Evolutionary conservation across 352 stramenopile genomes (phyloP), one percentile per base, ranked within the genome.

Genomic region (Phytophthora pini): DNA sequence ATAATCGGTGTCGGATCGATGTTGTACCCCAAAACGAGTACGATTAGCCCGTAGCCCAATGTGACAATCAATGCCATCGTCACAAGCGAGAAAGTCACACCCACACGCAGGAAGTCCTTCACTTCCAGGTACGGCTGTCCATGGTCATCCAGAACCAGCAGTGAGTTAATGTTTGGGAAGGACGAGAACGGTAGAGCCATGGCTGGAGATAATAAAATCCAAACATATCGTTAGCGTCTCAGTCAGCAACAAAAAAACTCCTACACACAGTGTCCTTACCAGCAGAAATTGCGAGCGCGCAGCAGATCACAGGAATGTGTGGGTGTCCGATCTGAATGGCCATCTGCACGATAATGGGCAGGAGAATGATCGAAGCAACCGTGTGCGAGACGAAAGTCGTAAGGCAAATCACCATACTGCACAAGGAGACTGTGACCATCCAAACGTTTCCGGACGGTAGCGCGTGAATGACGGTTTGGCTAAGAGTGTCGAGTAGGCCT

Each of bases 381-480:
- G 91, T 97, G 76, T 98, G 92, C 56, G 90, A 97, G 41, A 97
- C 91, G 50, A 98, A 97, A n/a, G 92, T 97, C 15, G 92, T 96
- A 24, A 98, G 78, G 46, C 76, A 89, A 51, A 96, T 78, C 56
- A 95, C 87, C 20, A 97, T 76, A 44, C 77, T 76, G 59, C 94
- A 94, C 22, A 98, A 74, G n/a, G 90, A 92, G 15, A 96, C 61
- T 0, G 88, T 92, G 34, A 97, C 82, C 54, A 97, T 72, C 80
- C 87, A 97, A 27, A 94, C 86, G 43, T 80, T 93, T 31, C 86
- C 80, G n/a, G 78, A 83, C 11, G 88, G 89, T 15, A 97, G 62
- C 24, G 88, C 83, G 24, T 90, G 71, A 51, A 96, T 93, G 38
- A 96, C 77, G 22, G 85, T 91, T 48, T 93, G 75, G 60, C 88